A percentile compares a stretch with the other conserved stretches of the same genome.
These are phyloP conservation scores for Xylaria nigripes DNA, from an alignment of 495 filamentous ascomycete genomes.

Conservation along the genomic window DNA sequence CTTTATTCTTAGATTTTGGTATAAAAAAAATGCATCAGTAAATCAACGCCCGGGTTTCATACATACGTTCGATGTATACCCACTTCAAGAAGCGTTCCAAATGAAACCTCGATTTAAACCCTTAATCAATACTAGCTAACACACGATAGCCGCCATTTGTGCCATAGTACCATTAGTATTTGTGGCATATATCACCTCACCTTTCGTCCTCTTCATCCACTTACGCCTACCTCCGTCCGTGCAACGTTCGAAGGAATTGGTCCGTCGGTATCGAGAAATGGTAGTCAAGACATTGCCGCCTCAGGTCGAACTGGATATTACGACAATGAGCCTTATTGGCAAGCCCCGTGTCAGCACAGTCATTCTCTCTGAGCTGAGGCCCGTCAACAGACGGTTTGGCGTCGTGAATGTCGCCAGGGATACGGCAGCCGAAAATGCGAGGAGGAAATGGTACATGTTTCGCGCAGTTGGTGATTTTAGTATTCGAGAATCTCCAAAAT, in stretches of 20 bases:
- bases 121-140: background rate
- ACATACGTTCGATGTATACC: no score
- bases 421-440: slow-evolving; percentile 18
- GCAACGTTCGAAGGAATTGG: slow-evolving; percentile 56
- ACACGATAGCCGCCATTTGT: slow-evolving; percentile 44
- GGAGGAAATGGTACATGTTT: slow-evolving; percentile 30
- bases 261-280: slow-evolving; percentile 50
- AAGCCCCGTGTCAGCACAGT: slow-evolving; percentile 42
- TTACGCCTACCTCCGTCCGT: slow-evolving; percentile 60
- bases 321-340: slow-evolving; percentile 60
- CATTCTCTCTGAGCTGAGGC: slow-evolving; percentile 41
- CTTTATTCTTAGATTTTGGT: background rate
- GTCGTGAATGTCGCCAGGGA: slow-evolving; percentile 46
- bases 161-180: slow-evolving; percentile 60
- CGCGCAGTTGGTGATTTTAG: slow-evolving; percentile 29
- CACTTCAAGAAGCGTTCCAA: background rate
- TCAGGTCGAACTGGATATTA: slow-evolving; percentile 56
- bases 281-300: slow-evolving; percentile 46
- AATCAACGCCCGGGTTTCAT: no score
- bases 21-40: no score
- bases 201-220: slow-evolving; percentile 67
- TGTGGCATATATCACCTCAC: slow-evolving; percentile 54
- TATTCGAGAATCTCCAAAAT: slow-evolving; percentile 14
- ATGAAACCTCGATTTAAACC: background rate
- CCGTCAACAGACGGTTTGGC: slow-evolving; percentile 35